Evolutionary conservation across 1,284 basidiomycete genomes (phyloP).

Genomic region (Ceratorhiza oryzae-sativae): DNA sequence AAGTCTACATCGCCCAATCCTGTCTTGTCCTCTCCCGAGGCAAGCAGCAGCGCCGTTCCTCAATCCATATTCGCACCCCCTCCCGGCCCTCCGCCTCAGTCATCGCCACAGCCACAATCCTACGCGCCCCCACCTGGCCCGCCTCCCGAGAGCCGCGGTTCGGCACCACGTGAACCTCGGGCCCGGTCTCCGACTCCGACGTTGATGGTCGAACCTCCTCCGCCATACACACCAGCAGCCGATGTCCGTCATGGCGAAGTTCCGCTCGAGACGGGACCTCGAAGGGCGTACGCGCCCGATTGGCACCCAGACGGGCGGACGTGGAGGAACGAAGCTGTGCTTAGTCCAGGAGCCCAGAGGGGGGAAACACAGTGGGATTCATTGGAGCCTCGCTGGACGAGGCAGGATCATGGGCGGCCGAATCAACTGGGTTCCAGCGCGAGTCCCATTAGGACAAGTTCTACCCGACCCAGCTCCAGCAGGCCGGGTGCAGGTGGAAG

Average conservation of each 20-base stretch:
- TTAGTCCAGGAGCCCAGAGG: neutral
- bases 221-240: conserved; percentile 68
- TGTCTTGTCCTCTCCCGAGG: neutral
- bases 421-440: neutral
- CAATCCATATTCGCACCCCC: conserved; percentile 21
- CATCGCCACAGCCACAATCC: neutral
- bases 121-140: conserved; percentile 41
- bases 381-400: neutral
- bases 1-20: neutral
- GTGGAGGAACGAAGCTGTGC: conserved; percentile 30
- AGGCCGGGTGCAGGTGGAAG: neutral
- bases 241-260: conserved; percentile 63
- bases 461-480: neutral
- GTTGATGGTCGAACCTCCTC: conserved; percentile 58
- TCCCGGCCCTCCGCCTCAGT: conserved; percentile 7
- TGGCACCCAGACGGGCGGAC: conserved; percentile 33
- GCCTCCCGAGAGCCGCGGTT: conserved; percentile 19
- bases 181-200: conserved; percentile 27
- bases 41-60: neutral
- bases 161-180: conserved; percentile 13
- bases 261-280: conserved; percentile 66
- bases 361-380: neutral
- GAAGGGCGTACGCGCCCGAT: conserved; percentile 56
- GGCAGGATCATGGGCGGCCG: neutral
- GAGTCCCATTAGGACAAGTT: neutral